phyloP scores from a whole-genome alignment of 202 grass and related monocot genomes.

The Bolboschoenoplectus hybrid region DNA sequence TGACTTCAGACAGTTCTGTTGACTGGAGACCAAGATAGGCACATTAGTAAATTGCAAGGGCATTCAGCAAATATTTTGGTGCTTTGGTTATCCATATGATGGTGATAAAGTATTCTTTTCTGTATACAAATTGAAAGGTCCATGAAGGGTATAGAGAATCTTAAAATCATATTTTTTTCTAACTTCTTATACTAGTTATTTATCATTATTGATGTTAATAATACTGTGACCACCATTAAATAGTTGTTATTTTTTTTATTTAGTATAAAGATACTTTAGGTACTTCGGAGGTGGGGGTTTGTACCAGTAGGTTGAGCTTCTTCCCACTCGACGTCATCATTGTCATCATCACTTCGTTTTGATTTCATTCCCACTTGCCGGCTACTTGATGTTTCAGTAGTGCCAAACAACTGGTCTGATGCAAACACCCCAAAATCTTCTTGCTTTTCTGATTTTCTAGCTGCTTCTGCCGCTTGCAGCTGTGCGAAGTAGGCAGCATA shows the following conservation, averaged over 20 bases:
- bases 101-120: neutral
- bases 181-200: neutral
- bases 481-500: conserved; percentile 71
- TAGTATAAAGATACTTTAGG: neutral
- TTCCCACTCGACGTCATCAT: conserved; percentile 80
- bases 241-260: conserved; percentile 5
- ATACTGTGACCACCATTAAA: neutral
- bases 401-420: conserved; percentile 38
- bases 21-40: neutral
- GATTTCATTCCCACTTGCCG: conserved; percentile 80
- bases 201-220: neutral
- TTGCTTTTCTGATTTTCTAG: conserved; percentile 47
- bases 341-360: conserved; percentile 66
- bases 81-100: neutral
- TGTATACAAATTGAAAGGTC: neutral
- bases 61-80: neutral
- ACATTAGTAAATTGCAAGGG: neutral
- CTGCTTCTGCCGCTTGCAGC: conserved; percentile 63
- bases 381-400: conserved; percentile 47
- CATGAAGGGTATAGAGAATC: neutral
- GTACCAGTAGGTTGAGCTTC: conserved; percentile 60
- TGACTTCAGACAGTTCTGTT: neutral
- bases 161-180: conserved; percentile 4
- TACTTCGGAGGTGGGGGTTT: conserved; percentile 7
- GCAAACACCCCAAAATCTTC: conserved; percentile 37